These are phyloP conservation scores for Tetradesmus lagerheimii DNA, from an alignment of 139 green algal genomes.

Conservation along the genomic window DNA sequence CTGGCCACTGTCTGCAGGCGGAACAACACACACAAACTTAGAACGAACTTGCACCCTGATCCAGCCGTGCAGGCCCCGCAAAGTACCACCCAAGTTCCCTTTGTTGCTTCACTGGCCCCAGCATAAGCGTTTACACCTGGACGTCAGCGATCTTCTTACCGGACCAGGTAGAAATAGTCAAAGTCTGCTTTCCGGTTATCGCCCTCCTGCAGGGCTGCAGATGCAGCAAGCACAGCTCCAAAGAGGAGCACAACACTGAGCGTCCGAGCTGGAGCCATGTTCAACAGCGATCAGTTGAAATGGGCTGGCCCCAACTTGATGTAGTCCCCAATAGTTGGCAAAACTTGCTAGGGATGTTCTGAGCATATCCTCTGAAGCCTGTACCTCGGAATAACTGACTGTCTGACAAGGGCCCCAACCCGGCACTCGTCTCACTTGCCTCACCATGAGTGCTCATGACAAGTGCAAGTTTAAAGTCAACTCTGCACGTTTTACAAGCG, in stretches of 20 bases:
- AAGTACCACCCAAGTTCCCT: neutral
- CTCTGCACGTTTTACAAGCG: too few species aligned
- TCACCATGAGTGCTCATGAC: too few species aligned
- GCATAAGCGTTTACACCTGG: neutral
- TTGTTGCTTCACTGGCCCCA: neutral
- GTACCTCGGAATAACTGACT: too few species aligned
- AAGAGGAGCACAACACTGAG: neutral
- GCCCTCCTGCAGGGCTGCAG: neutral
- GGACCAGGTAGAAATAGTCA: conserved; percentile 49
- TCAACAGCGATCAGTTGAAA: neutral
- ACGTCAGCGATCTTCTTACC: neutral
- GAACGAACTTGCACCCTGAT: neutral
- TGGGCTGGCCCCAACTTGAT: too few species aligned
- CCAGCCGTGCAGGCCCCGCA: neutral
- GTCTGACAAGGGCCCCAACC: too few species aligned
- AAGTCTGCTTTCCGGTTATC: conserved; percentile 2
- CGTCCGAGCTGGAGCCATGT: neutral
- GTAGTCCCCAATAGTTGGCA: too few species aligned
- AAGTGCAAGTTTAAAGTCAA: too few species aligned
- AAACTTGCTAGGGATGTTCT: too few species aligned
- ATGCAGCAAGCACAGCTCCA: neutral
- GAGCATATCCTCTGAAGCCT: too few species aligned
- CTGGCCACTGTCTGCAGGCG: conserved; percentile 34
- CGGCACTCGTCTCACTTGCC: too few species aligned
- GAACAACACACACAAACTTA: neutral